These are phyloP conservation scores for Boletus tylopilopsis DNA, from an alignment of 768 basidiomycete genomes.

Conservation along the genomic window DNA sequence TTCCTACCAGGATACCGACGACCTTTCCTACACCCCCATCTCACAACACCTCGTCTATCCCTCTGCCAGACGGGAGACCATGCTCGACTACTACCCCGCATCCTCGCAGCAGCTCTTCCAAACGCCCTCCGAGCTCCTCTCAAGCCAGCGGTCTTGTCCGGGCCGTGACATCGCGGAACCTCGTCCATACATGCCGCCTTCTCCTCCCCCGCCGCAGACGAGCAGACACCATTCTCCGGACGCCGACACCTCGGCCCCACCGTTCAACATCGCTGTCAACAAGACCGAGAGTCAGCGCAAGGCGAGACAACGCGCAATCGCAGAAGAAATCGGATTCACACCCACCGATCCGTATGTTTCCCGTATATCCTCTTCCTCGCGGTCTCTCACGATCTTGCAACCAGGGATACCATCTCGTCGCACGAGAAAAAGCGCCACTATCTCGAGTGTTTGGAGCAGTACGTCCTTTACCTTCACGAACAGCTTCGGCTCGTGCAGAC, in stretches of 20 bases:
- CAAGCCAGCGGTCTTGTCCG: conserved; percentile 25
- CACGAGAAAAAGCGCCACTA: conserved; percentile 77
- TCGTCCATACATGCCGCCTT: conserved; percentile 6
- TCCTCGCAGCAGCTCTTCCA: conserved; percentile 46
- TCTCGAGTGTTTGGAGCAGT: conserved; percentile 69
- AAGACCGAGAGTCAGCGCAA: conserved; percentile 51
- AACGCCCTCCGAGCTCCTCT: conserved; percentile 62
- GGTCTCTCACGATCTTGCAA: background rate
- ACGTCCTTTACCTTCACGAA: conserved; percentile 62
- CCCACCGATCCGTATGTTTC: conserved; percentile 59
- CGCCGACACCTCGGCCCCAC: background rate
- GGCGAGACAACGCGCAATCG: conserved; percentile 54
- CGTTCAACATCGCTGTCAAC: conserved; percentile 9
- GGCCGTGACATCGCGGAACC: conserved; percentile 4
- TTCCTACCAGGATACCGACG: too few relatives aligned
- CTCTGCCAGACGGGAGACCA: background rate
- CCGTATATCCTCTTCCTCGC: background rate
- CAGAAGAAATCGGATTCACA: conserved; percentile 51
- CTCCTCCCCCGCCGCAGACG: conserved; percentile 6
- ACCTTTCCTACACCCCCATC: conserved; percentile 5
- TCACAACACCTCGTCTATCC: conserved; percentile 16
- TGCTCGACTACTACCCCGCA: conserved; percentile 22
- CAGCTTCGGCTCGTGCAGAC: conserved; percentile 51
- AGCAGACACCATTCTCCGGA: conserved; percentile 14
- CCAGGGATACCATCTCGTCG: conserved; percentile 68